Evolutionary conservation across 805 yeast species (phyloP).

Genomic region (Wickerhamiella vanderwaltii): DNA sequence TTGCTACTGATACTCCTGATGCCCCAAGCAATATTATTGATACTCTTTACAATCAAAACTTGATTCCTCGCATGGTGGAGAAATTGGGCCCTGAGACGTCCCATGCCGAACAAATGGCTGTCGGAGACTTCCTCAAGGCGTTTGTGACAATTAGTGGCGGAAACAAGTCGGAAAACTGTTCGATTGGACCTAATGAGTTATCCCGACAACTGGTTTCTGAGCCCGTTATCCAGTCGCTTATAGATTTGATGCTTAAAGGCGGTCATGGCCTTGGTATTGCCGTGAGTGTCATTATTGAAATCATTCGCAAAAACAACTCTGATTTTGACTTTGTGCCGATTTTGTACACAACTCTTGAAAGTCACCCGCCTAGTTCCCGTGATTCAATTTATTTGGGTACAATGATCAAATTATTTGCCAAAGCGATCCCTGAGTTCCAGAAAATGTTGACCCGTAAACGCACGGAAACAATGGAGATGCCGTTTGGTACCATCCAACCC

Average conservation of each 20-base stretch:
- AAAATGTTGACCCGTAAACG: constrained; percentile 39
- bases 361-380: constrained; percentile 84
- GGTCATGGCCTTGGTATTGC: constrained; percentile 88
- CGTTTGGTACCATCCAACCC: constrained; percentile 56
- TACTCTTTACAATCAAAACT: constrained; percentile 53
- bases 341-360: constrained; percentile 63
- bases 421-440: constrained; percentile 57
- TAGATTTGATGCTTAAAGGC: constrained; percentile 57
- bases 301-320: constrained; percentile 88
- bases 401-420: constrained; percentile 64
- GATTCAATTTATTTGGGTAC: constrained; percentile 91
- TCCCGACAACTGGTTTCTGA: constrained; percentile 82
- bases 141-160: constrained; percentile 89
- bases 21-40: constrained; percentile 79
- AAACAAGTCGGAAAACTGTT: constrained; percentile 75
- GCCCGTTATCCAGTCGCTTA: constrained; percentile 50
- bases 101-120: constrained; percentile 76
- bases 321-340: constrained; percentile 90
- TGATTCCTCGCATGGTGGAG: constrained; percentile 61
- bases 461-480: constrained; percentile 37
- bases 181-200: constrained; percentile 91
- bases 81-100: constrained; percentile 56
- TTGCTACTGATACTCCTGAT: constrained; percentile 87
- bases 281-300: constrained; percentile 87
- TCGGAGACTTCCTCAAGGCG: constrained; percentile 91